These are phyloP conservation scores for Veloporphyrellus conicus DNA, from an alignment of 1,284 basidiomycete species.

Conservation along the genomic window DNA sequence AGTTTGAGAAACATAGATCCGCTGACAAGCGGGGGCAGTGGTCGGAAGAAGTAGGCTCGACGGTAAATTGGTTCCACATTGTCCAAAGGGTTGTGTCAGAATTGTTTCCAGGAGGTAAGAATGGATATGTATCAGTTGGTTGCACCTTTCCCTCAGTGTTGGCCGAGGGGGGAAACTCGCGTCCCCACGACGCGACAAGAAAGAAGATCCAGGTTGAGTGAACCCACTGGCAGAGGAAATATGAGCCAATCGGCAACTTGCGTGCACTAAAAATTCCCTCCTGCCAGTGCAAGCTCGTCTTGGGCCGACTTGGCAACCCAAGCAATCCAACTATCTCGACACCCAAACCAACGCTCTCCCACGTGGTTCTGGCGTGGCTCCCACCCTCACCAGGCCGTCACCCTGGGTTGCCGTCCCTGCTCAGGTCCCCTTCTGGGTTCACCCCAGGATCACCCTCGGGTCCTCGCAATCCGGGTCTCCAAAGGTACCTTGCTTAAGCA, in stretches of 20 bases:
- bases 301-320: not conserved
- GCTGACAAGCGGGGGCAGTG: constrained; percentile 26
- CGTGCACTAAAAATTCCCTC: constrained; percentile 14
- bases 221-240: constrained; percentile 2
- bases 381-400: constrained; percentile 12
- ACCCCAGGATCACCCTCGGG: constrained; percentile 7
- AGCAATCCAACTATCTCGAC: constrained; percentile 19
- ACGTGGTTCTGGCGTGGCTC: constrained; percentile 22
- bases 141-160: not conserved
- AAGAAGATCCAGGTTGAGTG: constrained; percentile 8
- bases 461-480: constrained; percentile 15
- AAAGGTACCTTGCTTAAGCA: constrained; percentile 1
- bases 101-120: constrained; percentile 1
- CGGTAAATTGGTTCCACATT: constrained; percentile 15
- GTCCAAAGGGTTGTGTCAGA: constrained; percentile 7
- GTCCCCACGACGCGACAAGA: not conserved
- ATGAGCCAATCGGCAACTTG: constrained; percentile 22
- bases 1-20: constrained; percentile 33
- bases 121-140: constrained; percentile 1
- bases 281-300: no score
- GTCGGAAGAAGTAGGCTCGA: constrained; percentile 22
- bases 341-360: constrained; percentile 21
- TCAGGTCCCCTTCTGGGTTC: not conserved
- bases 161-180: constrained; percentile 7
- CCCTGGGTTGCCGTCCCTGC: constrained; percentile 1